These are phyloP conservation scores for Encephalitozoon cuniculi DNA, from an alignment of 371 early-diverging fungal genomes.

Conservation along the genomic window DNA sequence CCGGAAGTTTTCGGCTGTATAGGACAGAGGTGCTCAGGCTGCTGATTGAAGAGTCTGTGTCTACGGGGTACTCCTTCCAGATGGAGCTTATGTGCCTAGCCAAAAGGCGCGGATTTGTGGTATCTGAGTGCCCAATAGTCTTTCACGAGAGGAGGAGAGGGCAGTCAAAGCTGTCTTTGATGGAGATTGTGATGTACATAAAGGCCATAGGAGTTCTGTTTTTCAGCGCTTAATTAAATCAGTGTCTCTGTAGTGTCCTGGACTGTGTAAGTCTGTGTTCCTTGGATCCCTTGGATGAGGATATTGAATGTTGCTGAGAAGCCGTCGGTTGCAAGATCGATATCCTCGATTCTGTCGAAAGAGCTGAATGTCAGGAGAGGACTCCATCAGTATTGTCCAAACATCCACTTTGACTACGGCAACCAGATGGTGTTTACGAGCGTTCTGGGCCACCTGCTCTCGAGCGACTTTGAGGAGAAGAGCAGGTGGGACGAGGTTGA, in stretches of 20 bases:
- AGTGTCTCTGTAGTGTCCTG: not conserved
- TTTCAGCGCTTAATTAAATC: not conserved
- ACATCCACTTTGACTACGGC: constrained; percentile 45
- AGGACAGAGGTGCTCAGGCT: constrained; percentile 74
- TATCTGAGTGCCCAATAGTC: constrained; percentile 67
- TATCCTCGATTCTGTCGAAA: constrained; percentile 70
- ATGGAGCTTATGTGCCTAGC: constrained; percentile 98
- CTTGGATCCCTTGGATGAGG: constrained; percentile 35
- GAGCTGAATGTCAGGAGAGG: not conserved
- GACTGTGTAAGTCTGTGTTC: not conserved
- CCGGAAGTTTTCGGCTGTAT: constrained; percentile 90
- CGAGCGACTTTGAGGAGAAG: constrained; percentile 52
- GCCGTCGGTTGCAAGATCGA: constrained; percentile 81
- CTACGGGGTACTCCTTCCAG: constrained; percentile 95
- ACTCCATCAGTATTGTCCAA: constrained; percentile 57
- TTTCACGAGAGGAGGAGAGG: constrained; percentile 58
- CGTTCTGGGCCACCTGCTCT: constrained; percentile 60
- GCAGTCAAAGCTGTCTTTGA: constrained; percentile 43
- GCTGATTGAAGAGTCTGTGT: constrained; percentile 72
- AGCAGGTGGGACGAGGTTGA: constrained; percentile 53
- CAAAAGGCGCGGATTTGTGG: constrained; percentile 71
- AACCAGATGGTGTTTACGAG: constrained; percentile 59
- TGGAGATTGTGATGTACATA: not conserved
- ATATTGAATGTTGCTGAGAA: constrained; percentile 83
- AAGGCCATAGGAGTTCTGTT: not conserved